A percentile compares a stretch with the other conserved stretches of the same genome.
phyloP scores from a whole-genome alignment of 2,329 filamentous ascomycete species.

The Clonostachys rhizophaga region DNA sequence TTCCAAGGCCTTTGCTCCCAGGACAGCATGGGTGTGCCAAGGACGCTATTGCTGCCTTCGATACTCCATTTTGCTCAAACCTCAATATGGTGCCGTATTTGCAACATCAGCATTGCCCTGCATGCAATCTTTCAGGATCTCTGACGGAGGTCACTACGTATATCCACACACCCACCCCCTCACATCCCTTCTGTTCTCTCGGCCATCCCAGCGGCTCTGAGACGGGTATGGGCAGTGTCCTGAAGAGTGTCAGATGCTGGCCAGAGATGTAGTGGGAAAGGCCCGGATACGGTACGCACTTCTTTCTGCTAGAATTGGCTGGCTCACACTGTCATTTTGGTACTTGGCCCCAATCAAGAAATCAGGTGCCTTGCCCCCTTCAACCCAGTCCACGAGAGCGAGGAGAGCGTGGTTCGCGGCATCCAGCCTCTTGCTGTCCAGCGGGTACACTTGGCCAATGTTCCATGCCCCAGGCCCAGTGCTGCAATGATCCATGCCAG shows the following conservation, averaged over 20 bases:
- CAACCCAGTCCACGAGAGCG: slow-evolving; percentile 39
- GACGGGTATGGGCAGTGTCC: neutral
- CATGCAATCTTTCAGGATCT: no score
- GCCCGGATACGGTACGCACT: neutral
- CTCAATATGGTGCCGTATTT: no score
- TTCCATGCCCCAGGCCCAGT: slow-evolving; percentile 32
- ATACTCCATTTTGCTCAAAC: no score
- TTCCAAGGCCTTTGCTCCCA: no score
- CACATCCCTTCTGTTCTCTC: neutral
- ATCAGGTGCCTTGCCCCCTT: slow-evolving; percentile 27
- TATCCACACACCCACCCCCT: neutral
- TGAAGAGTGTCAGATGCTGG: neutral
- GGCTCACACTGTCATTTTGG: neutral
- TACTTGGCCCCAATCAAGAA: neutral
- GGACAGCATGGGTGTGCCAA: no score
- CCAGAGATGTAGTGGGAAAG: neutral
- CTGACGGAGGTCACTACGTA: no score
- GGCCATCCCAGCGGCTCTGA: neutral
- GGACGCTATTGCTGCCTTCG: no score
- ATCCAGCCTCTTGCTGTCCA: slow-evolving; percentile 5
- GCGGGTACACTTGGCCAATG: neutral
- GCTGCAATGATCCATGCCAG: slow-evolving; percentile 44
- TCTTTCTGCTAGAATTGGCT: neutral
- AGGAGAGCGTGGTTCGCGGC: slow-evolving; percentile 26
- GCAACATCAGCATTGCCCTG: no score